Evolutionary conservation across 2,329 filamentous ascomycete species (phyloP).

Genomic region (Cladophialophora immunda): DNA sequence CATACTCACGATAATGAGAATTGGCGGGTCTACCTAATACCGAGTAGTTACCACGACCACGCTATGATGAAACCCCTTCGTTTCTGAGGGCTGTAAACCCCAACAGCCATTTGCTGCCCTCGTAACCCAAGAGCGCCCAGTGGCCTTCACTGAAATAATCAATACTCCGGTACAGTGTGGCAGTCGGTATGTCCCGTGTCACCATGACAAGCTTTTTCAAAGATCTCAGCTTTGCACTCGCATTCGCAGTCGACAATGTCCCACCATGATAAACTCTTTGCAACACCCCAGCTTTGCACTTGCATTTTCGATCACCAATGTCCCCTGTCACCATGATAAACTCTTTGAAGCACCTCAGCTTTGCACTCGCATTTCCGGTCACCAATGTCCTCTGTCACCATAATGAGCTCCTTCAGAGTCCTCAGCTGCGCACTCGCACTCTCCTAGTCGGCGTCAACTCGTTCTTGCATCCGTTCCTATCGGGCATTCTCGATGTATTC

Average conservation of each 20-base stretch:
- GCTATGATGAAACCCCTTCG: background rate
- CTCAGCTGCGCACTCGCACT: background rate
- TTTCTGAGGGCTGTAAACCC: background rate
- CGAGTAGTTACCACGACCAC: background rate
- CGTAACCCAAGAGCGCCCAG: background rate
- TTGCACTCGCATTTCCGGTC: too few species aligned
- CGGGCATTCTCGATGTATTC: slow-evolving; percentile 38
- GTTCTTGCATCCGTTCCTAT: slow-evolving; percentile 16
- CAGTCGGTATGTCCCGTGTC: too few species aligned
- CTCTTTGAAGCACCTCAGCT: too few species aligned
- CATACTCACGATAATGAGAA: too few species aligned
- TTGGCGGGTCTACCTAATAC: too few species aligned
- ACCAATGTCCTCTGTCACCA: background rate
- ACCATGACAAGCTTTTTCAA: too few species aligned
- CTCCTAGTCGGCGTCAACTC: background rate
- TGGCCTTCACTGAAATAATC: background rate
- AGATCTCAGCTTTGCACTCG: too few species aligned
- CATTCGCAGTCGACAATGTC: too few species aligned
- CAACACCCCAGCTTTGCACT: too few species aligned
- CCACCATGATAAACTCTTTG: too few species aligned
- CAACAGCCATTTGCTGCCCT: background rate
- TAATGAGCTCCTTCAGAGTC: background rate
- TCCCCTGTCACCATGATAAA: too few species aligned
- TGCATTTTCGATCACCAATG: too few species aligned
- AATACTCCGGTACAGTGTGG: background rate